These are phyloP conservation scores for Gynostemma pentaphyllum DNA, from an alignment of 306 rosid species.

Conservation along the genomic window DNA sequence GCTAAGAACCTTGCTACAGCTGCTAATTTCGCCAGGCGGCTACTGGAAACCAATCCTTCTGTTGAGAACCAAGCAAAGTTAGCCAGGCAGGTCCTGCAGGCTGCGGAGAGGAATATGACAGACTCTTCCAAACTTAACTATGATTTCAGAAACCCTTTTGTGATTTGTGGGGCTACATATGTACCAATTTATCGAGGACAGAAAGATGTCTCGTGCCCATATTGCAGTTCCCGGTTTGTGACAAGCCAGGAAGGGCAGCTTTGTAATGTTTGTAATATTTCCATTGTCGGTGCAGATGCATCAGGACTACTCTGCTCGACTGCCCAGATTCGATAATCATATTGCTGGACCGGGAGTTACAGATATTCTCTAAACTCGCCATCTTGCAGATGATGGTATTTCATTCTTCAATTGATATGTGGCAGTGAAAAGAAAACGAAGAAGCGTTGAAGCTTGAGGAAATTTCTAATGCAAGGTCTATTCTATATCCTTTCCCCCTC, in stretches of 20 bases:
- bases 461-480: conserved; percentile 4
- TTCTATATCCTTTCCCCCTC: neutral
- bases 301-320: conserved; percentile 83
- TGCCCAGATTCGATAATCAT: conserved; percentile 65
- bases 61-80: conserved; percentile 67
- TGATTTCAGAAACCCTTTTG: conserved; percentile 90
- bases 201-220: conserved; percentile 75
- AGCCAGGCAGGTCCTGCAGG: conserved; percentile 83
- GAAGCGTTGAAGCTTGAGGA: neutral
- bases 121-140: conserved; percentile 64
- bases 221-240: conserved; percentile 77
- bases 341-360: neutral
- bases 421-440: neutral
- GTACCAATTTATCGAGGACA: conserved; percentile 90
- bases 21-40: conserved; percentile 74
- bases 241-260: conserved; percentile 13
- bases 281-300: conserved; percentile 79
- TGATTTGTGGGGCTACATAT: conserved; percentile 75
- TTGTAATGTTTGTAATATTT: conserved; percentile 58
- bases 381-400: neutral
- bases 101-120: conserved; percentile 85
- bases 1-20: conserved; percentile 83
- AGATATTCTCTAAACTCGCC: neutral
- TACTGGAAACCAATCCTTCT: conserved; percentile 83
- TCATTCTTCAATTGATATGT: neutral